Evolutionary conservation across 2,329 filamentous ascomycete species (phyloP), one percentile per base, ranked within the genome.

Genomic region (Penicillium sp.): DNA sequence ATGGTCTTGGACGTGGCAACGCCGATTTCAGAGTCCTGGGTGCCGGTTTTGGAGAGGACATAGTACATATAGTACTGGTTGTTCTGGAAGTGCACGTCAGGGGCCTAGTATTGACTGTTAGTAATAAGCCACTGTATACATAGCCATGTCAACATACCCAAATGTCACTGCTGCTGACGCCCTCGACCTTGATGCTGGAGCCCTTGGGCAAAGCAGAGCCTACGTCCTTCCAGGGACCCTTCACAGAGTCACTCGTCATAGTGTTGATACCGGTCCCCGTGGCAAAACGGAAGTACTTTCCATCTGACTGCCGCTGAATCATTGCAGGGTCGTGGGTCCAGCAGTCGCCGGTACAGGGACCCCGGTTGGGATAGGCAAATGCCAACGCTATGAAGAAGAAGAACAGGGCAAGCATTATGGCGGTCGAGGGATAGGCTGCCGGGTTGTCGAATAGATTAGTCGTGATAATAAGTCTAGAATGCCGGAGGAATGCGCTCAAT

Each of bases 51-150:
- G 22, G 76, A 81, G 26, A 84, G 77, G 1, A 77, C 73, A 67
- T 86, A 85, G 74, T 84, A 86, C 42, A 82, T 67, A 58, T 84
- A 80, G 69, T 85, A 87, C 0, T 71, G 72, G 44, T 68, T 69
- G 47, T 75, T 77, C 14, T 85, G 70, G 27, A 77, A 70, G 34
- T 70, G 66, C 7, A 86, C 77, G 57, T 86, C 82, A 0, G 84
- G 84, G 6, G 84, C 84, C 81, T 83, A 32, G 13, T 16, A n/a
- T 24, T 18, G 28, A 27, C 36, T 10, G 20, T 44, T 37, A 36
- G 20, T 32, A 34, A 20, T 44, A 27, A 14, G 16, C 11, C 2
- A 9, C 27, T 28, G 22, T 9, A 8, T 42, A 22, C 0, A 23
- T 28, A 35, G 6, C 22, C 26, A 9, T 44, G 24, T 28, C 24